A percentile compares a stretch with the other conserved stretches of the same genome.
Evolutionary conservation across 2,329 filamentous ascomycete genomes (phyloP).

Genomic region (Calonectria hawksworthii): DNA sequence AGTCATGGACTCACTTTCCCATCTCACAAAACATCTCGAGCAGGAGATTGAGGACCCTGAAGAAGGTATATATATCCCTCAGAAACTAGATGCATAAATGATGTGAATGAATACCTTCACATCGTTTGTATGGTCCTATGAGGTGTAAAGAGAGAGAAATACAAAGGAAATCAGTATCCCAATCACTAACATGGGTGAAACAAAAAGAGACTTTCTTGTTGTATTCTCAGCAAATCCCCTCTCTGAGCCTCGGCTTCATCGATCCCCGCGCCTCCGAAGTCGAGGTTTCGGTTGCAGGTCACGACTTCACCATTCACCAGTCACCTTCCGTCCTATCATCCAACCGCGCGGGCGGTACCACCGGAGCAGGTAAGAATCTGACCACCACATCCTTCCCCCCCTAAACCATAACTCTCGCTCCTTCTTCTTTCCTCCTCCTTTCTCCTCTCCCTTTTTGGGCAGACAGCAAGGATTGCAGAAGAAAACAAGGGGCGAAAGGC

Average conservation of each 20-base stretch:
- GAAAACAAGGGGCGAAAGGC: neutral
- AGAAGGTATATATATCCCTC: conserved; percentile 54
- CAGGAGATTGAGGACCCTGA: conserved; percentile 63
- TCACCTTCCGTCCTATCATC: conserved; percentile 87
- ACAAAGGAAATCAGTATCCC: neutral
- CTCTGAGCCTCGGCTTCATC: conserved; percentile 87
- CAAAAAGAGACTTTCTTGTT: conserved; percentile 85
- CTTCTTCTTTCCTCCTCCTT: conserved; percentile 6
- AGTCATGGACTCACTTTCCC: conserved; percentile 34
- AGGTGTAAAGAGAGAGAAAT: neutral
- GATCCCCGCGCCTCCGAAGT: conserved; percentile 77
- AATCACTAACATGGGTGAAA: neutral
- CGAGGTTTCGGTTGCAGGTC: conserved; percentile 76
- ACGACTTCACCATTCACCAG: conserved; percentile 83
- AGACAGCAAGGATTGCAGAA: neutral
- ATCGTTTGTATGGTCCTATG: neutral
- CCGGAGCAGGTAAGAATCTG: conserved; percentile 61
- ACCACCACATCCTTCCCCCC: neutral
- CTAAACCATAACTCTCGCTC: neutral
- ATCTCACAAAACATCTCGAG: conserved; percentile 52
- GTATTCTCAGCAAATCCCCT: conserved; percentile 82
- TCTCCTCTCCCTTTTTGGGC: conserved; percentile 1
- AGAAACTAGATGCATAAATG: neutral
- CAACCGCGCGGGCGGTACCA: conserved; percentile 73
- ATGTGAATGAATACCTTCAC: conserved; percentile 17